phyloP scores from a whole-genome alignment of 2,329 filamentous ascomycete species.

The Sporothrix globosa region DNA sequence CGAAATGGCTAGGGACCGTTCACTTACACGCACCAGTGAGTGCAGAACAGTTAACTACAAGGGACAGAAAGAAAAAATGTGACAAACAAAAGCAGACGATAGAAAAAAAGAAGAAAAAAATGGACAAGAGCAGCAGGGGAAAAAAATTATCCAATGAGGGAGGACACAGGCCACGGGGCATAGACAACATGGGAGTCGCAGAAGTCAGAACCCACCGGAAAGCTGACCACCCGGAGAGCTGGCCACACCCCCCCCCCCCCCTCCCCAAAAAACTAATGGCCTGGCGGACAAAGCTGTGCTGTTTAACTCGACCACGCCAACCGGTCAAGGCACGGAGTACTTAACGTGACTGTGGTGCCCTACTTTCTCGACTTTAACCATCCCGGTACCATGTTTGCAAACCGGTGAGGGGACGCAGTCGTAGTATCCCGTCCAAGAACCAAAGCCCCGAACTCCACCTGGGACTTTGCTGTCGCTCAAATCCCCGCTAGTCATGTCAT shows the following conservation, averaged over 20 bases:
- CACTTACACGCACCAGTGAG: too few relatives aligned
- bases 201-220: not conserved
- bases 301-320: constrained; percentile 2
- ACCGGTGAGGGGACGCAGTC: constrained; percentile 29
- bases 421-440: not conserved
- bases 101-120: not conserved
- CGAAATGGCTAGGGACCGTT: too few relatives aligned
- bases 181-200: not conserved
- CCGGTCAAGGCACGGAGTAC: not conserved
- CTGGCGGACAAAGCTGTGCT: not conserved
- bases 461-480: not conserved
- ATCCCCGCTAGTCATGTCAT: not conserved
- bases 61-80: not conserved
- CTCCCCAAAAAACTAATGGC: not conserved
- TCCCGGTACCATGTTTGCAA: constrained; percentile 24
- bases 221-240: not conserved
- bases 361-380: not conserved
- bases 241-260: not conserved
- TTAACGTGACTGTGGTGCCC: not conserved
- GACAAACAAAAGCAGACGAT: too few relatives aligned
- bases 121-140: not conserved
- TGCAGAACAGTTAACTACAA: too few relatives aligned
- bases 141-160: not conserved
- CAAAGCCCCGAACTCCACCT: constrained; percentile 13
- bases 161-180: not conserved